Evolutionary conservation across 495 filamentous ascomycete species (phyloP), one percentile per base, ranked within the genome.

Genomic region (Hyaloscypha finlandica): DNA sequence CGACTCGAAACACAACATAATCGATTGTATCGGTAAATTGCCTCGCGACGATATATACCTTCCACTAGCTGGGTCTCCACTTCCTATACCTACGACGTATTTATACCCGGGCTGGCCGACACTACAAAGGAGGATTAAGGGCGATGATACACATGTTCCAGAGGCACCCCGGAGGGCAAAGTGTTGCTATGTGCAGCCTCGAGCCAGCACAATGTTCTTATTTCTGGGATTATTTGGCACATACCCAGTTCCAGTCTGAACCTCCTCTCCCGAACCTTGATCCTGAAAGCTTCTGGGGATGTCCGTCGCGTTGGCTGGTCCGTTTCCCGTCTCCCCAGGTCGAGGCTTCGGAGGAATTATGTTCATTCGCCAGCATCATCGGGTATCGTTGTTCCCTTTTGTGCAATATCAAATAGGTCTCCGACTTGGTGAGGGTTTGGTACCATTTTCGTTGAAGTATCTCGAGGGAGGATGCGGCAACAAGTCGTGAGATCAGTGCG

Each of bases 291-390:
- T 72, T 12, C 83, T 79, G 5, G 85, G 82, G 64, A 86, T 76
- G 59, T 86, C 82, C 30, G 74, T 81, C 20, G 77, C 74, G 61
- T 88, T 87, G 67, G 85, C 83, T 2, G 42, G 16, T 48, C 79
- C 82, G 0, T 81, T 83, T n/a, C 73, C 81, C 48, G 70, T 70
- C 63, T 88, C 83, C 70, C 84, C 82, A 0, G 81, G 84, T 14
- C 83, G 81, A 16, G 85, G 81, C 6, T 83, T 79, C 11, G 85
- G 86, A 35, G 84, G 80, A 64, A 87, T 84, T 33, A 75, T 80
- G 71, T 77, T 76, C 70, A 79, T 77, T 77, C 73, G 65, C 81
- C 82, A 31, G 84, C 83, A 72, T 84, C 82, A 66, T 80, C 78
- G 68, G 83, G 84, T 22, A 85, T 81, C 0, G 63, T 69, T 25